These are phyloP conservation scores for Posidonia australis DNA, from an alignment of 106 monocot species.

Conservation along the genomic window DNA sequence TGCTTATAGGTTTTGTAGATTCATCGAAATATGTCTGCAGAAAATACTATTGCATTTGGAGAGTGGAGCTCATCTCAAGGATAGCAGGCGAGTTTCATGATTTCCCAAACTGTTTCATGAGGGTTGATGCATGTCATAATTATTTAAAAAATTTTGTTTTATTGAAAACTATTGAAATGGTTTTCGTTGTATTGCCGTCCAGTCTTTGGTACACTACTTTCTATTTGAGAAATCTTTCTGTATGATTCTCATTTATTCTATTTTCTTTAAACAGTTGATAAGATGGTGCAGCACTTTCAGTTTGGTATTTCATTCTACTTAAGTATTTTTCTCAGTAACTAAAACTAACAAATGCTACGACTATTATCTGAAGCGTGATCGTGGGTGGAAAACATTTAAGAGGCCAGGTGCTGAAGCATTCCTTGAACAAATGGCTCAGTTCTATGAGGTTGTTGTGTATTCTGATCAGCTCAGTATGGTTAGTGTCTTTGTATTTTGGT, in stretches of 20 bases:
- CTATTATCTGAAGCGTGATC: constrained; percentile 62
- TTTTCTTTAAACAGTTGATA: background rate
- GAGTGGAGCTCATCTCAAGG: too few relatives aligned
- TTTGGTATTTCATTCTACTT: background rate
- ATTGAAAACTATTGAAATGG: too few relatives aligned
- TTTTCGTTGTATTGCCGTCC: too few relatives aligned
- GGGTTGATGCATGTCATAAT: too few relatives aligned
- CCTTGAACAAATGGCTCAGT: constrained; percentile 86
- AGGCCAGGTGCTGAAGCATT: constrained; percentile 95
- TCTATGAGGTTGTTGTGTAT: constrained; percentile 95
- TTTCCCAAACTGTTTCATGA: too few relatives aligned
- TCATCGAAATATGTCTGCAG: too few relatives aligned
- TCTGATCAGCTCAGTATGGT: constrained; percentile 96
- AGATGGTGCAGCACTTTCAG: background rate
- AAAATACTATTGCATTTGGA: too few relatives aligned
- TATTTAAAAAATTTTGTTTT: too few relatives aligned
- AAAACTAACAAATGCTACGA: background rate
- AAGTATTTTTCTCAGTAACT: background rate
- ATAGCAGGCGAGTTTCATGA: too few relatives aligned
- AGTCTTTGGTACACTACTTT: too few relatives aligned
- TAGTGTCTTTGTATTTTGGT: constrained; percentile 6
- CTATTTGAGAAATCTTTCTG: too few relatives aligned
- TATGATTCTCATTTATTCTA: background rate
- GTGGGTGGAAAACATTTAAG: constrained; percentile 98
- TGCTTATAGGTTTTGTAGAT: too few relatives aligned